Percentiles rank a stretch among this genome's conserved stretches.
Conservation (phyloP, 2,329 filamentous ascomycete species). For the Neopestalotiopsis rosae region DNA sequence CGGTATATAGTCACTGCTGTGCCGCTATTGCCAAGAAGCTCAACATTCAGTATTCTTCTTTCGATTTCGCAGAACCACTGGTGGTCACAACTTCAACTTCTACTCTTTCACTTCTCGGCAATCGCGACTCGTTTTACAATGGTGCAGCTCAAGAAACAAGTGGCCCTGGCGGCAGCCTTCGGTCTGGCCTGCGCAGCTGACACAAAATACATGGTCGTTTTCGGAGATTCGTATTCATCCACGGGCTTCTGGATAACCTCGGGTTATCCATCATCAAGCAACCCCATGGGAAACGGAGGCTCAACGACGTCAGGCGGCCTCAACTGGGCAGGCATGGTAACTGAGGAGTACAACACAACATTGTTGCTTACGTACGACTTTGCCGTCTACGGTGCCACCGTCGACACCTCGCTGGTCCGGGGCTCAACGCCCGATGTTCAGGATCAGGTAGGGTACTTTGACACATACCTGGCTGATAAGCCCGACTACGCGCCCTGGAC, state of each 20-base stretch:
- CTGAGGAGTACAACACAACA: slow-evolving; percentile 40
- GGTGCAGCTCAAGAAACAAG: slow-evolving; percentile 20
- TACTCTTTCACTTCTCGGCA: not conserved
- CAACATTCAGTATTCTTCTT: not conserved
- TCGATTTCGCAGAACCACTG: not conserved
- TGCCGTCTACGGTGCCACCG: slow-evolving; percentile 48
- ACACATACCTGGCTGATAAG: slow-evolving; percentile 23
- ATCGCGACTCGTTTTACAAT: not conserved
- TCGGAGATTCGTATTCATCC: slow-evolving; percentile 58
- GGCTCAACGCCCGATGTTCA: slow-evolving; percentile 24
- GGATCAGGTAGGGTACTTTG: slow-evolving; percentile 31
- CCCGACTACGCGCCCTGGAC: slow-evolving; percentile 21
- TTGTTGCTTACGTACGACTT: slow-evolving; percentile 48
- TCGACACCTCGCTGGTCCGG: slow-evolving; percentile 47
- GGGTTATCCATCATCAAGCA: slow-evolving; percentile 50
- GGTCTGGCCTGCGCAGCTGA: slow-evolving; percentile 18
- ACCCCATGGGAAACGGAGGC: slow-evolving; percentile 60
- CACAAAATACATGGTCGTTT: slow-evolving; percentile 8
- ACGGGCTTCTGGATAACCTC: slow-evolving; percentile 54
- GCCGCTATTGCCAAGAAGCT: not conserved
- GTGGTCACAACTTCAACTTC: not conserved
- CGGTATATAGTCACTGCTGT: not conserved
- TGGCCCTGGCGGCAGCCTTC: slow-evolving; percentile 18
- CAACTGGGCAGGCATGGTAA: slow-evolving; percentile 47
- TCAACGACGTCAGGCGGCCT: slow-evolving; percentile 42